These are phyloP conservation scores for Aspergillus egyptiacus DNA, from an alignment of 495 filamentous ascomycete species.

Conservation along the genomic window DNA sequence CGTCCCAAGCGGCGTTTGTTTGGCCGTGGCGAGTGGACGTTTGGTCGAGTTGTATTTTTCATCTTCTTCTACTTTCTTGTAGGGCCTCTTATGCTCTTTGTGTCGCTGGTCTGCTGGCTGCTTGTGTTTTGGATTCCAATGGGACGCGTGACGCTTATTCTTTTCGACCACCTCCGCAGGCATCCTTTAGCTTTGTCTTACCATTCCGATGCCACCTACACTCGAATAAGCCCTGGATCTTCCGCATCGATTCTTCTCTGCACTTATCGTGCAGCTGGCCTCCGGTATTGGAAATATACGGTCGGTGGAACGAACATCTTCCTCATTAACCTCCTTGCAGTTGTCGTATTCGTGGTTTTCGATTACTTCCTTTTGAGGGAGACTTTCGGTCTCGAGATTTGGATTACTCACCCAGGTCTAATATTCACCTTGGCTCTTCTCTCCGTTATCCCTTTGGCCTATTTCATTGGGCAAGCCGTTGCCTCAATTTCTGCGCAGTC, in stretches of 20 bases:
- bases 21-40: constrained; percentile 91
- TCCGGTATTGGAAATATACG: constrained; percentile 99
- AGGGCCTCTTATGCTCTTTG: constrained; percentile 79
- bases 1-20: constrained; percentile 85
- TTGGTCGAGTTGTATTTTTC: constrained; percentile 93
- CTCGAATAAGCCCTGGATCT: constrained; percentile 58
- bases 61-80: constrained; percentile 92
- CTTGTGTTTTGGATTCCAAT: constrained; percentile 98
- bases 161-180: constrained; percentile 86
- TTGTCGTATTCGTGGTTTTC: constrained; percentile 87
- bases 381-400: constrained; percentile 60
- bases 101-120: constrained; percentile 88
- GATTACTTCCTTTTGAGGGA: constrained; percentile 76
- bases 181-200: constrained; percentile 92
- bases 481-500: constrained; percentile 99
- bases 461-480: constrained; percentile 98
- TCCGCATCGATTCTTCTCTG: constrained; percentile 88
- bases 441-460: constrained; percentile 95
- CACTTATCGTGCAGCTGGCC: constrained; percentile 91
- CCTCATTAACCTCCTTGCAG: constrained; percentile 88
- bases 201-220: constrained; percentile 74
- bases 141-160: constrained; percentile 86
- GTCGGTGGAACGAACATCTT: constrained; percentile 98
- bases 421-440: constrained; percentile 80
- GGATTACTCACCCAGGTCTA: constrained; percentile 72